These are phyloP conservation scores for Claviceps africana DNA, from an alignment of 2,329 filamentous ascomycete genomes.

Conservation along the genomic window DNA sequence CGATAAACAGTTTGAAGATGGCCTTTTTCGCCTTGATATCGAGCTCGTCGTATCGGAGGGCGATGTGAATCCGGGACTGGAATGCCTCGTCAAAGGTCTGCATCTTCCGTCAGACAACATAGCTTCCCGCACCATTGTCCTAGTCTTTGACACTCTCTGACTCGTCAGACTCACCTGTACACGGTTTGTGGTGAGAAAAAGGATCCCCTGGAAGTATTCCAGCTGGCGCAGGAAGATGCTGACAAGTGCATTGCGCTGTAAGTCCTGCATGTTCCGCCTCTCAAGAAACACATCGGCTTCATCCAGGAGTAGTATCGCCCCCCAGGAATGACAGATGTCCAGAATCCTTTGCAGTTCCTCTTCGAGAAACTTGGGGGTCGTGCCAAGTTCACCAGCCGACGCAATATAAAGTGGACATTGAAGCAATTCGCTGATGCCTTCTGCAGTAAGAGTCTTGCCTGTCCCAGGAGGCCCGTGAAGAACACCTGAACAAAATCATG, in stretches of 20 bases:
- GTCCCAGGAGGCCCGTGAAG: conserved; percentile 78
- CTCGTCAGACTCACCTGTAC: conserved; percentile 39
- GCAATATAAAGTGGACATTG: conserved; percentile 74
- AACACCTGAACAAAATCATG: conserved; percentile 32
- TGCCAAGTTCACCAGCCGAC: conserved; percentile 68
- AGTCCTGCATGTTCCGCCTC: conserved; percentile 68
- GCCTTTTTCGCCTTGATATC: conserved; percentile 57
- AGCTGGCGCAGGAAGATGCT: conserved; percentile 75
- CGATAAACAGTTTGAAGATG: conserved; percentile 76
- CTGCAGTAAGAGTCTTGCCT: conserved; percentile 77
- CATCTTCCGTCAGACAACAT: conserved; percentile 2
- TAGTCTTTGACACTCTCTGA: neutral
- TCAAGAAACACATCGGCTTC: conserved; percentile 79
- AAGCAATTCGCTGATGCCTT: conserved; percentile 72
- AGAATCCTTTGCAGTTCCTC: conserved; percentile 68
- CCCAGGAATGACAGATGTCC: conserved; percentile 76
- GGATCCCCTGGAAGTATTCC: conserved; percentile 84
- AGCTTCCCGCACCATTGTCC: neutral
- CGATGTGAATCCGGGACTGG: conserved; percentile 76
- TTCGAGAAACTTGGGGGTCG: conserved; percentile 60
- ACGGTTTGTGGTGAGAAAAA: conserved; percentile 81
- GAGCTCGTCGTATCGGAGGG: conserved; percentile 65
- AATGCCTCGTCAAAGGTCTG: conserved; percentile 82
- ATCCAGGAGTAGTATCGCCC: conserved; percentile 70
- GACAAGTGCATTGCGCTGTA: conserved; percentile 73